Base-by-base conservation (phyloP, 164 flowering plant species). In the Magnolia officinalis region DNA sequence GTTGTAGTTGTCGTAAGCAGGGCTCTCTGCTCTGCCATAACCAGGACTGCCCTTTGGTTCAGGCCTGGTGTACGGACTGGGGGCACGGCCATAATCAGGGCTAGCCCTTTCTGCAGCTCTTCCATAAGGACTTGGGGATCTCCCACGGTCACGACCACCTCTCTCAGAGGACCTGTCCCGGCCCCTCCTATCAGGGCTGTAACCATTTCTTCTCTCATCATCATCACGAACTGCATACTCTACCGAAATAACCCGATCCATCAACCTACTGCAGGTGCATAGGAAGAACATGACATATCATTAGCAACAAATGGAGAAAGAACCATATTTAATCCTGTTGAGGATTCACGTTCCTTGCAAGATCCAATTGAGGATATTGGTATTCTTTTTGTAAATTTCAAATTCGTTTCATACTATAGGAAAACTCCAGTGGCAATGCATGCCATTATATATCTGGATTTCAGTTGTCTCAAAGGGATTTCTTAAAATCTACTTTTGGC, bases 191-290 rank as follows among this genome's bases (percentile, higher is more conserved):
- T 86, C 93, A 72, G 97, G 96, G 76, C 94, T 89, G 70, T 85
- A 72, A 2, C 92, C 94, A 83, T 88, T 85, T 79, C 84, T 85
- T 75, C 82, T 87, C 7, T 89, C 98, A 81, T 94, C 98, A 82
- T 96, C 97, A 87, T 96, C 98, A 59, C 92, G 86, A 19, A 85
- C 88, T 29, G 99, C 96, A 88, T 91, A 96, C 74, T 96, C 99
- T 75, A 96, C 99, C 9, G 97, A 88, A 66, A 96, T 90, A 74
- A 94, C 94, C 29, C 96, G 87, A 70, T 92, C 99, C 92, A 90
- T 81, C 85, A 94, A 71, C 86, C 94, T 92, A 88, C 99, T 96
- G 87, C 81, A 80, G 55, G 75, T 29, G 14, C 63, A 58, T n/a
- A 31, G 51, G 52, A 61, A 19, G 37, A 50, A 50, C 79, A 77